A percentile compares a stretch with the other conserved stretches of the same genome.
These are phyloP conservation scores for Colletotrichum melonis DNA, from an alignment of 2,329 filamentous ascomycete species.

Conservation along the genomic window DNA sequence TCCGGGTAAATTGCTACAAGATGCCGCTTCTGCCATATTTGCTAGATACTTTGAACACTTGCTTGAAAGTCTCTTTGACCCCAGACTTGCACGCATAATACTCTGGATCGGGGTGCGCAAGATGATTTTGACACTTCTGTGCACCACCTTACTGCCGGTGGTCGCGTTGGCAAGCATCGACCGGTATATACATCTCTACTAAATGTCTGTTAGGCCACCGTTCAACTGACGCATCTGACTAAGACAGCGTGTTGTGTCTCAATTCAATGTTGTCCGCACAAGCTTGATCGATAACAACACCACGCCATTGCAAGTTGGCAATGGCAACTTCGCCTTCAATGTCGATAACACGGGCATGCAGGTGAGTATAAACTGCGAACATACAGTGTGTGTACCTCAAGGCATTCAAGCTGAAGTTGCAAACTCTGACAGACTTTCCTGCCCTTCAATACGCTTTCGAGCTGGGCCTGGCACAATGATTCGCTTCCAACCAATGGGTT, in stretches of 20 bases:
- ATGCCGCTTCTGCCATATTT: background rate
- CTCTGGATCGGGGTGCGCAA: background rate
- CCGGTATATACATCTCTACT: background rate
- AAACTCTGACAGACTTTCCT: conserved; percentile 47
- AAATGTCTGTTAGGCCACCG: too few relatives aligned
- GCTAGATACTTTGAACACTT: background rate
- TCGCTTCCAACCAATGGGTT: conserved; percentile 48
- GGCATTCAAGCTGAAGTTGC: background rate
- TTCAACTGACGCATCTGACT: background rate
- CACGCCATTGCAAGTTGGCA: conserved; percentile 64
- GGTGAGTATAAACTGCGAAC: conserved; percentile 1
- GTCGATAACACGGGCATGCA: conserved; percentile 59
- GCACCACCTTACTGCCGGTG: conserved; percentile 3
- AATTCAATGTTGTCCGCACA: conserved; percentile 40
- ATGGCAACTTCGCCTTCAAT: conserved; percentile 61
- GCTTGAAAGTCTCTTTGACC: background rate
- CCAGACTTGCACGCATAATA: background rate
- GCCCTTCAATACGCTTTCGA: conserved; percentile 57
- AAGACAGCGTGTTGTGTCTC: conserved; percentile 38
- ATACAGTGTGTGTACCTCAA: rapidly evolving
- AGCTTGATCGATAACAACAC: conserved; percentile 45
- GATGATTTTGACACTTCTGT: background rate
- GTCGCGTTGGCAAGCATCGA: background rate
- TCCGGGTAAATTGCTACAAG: conserved; percentile 30
- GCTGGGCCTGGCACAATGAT: conserved; percentile 63